A percentile compares a stretch with the other conserved stretches of the same genome.
These are phyloP conservation scores for Fusarium globosum DNA, from an alignment of 2,329 filamentous ascomycete species.

Conservation along the genomic window DNA sequence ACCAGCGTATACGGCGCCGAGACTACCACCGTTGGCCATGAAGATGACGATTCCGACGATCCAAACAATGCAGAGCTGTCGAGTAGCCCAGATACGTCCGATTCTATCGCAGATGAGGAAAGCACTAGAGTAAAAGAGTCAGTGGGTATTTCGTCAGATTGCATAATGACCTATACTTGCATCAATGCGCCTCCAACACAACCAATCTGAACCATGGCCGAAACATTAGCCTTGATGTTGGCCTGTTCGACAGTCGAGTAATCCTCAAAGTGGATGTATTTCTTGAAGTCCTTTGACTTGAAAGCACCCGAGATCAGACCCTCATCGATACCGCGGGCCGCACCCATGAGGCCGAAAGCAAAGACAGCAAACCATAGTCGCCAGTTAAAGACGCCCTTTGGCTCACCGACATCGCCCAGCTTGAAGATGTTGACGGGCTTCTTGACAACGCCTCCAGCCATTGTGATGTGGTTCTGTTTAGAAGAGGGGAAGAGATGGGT, in stretches of 20 bases:
- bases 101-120: constrained; percentile 18
- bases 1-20: constrained; percentile 24
- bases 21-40: constrained; percentile 15
- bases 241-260: constrained; percentile 11
- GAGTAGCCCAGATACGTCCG: constrained; percentile 20
- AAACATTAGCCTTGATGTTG: constrained; percentile 28
- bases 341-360: constrained; percentile 18
- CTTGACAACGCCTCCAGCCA: constrained; percentile 21
- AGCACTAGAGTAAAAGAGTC: not conserved
- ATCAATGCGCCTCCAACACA: constrained; percentile 20
- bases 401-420: constrained; percentile 12
- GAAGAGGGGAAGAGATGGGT: not conserved
- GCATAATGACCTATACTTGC: not conserved
- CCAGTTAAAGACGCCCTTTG: constrained; percentile 21
- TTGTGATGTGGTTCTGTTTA: too few relatives aligned
- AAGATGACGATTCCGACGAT: constrained; percentile 14
- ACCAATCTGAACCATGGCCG: constrained; percentile 19
- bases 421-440: constrained; percentile 27
- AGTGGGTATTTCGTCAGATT: not conserved
- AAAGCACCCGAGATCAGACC: constrained; percentile 20
- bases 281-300: constrained; percentile 18
- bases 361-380: constrained; percentile 26
- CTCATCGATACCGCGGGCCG: constrained; percentile 15
- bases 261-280: constrained; percentile 13
- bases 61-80: constrained; percentile 14